Evolutionary conservation across 331 rosid species (phyloP).

Genomic region (Erythrophleum ivorense): DNA sequence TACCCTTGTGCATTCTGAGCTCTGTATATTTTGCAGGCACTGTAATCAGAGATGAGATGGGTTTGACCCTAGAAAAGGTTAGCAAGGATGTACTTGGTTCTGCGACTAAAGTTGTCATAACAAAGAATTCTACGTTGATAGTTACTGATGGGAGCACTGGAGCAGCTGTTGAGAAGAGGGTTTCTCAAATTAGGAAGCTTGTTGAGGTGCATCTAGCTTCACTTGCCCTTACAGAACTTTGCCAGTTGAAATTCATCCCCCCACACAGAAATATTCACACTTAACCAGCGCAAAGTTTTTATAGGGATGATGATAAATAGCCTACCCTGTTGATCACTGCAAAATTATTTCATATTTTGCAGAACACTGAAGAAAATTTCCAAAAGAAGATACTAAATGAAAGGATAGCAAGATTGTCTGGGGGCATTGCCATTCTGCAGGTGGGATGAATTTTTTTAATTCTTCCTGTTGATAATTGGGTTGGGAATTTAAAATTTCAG

Average conservation of each 20-base stretch:
- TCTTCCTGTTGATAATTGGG: slow-evolving; percentile 16
- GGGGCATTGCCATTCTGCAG: slow-evolving; percentile 90
- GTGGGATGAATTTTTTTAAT: slow-evolving; percentile 44
- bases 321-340: slow-evolving; percentile 13
- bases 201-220: slow-evolving; percentile 67
- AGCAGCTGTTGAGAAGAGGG: slow-evolving; percentile 72
- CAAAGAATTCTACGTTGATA: slow-evolving; percentile 79
- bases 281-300: slow-evolving; percentile 12
- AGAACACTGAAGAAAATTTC: slow-evolving; percentile 84
- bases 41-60: slow-evolving; percentile 87
- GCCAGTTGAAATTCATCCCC: slow-evolving; percentile 13
- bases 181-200: slow-evolving; percentile 66
- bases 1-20: slow-evolving; percentile 17
- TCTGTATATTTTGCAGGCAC: slow-evolving; percentile 60
- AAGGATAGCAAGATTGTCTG: slow-evolving; percentile 88
- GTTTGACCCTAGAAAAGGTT: slow-evolving; percentile 73
- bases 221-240: slow-evolving; percentile 19
- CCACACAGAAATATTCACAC: neutral
- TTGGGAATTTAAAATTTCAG: slow-evolving; percentile 24
- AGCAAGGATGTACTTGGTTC: slow-evolving; percentile 65
- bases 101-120: slow-evolving; percentile 77
- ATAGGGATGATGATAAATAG: slow-evolving; percentile 17
- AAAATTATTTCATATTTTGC: slow-evolving; percentile 37
- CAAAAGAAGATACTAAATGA: slow-evolving; percentile 84
- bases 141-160: slow-evolving; percentile 82